phyloP scores from a whole-genome alignment of 2,329 filamentous ascomycete genomes.

The Chaetomium olivaceum region DNA sequence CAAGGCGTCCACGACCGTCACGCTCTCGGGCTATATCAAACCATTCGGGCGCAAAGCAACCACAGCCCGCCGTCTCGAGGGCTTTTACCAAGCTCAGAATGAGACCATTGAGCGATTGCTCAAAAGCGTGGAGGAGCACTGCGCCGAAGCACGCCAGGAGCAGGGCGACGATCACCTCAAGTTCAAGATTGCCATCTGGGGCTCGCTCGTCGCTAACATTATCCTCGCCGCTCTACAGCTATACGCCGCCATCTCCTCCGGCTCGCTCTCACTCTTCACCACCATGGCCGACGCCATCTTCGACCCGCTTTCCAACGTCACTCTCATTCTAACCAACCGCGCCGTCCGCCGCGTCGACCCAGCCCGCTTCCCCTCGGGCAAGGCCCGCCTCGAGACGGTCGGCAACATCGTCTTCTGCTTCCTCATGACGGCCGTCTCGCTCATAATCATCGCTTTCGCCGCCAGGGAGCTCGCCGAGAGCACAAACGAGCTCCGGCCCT shows the following conservation, averaged over 20 bases:
- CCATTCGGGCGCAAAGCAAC: slow-evolving; percentile 38
- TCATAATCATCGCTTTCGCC: slow-evolving; percentile 90
- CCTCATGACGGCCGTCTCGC: slow-evolving; percentile 88
- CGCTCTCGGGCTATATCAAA: slow-evolving; percentile 36
- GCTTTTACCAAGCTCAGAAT: slow-evolving; percentile 90
- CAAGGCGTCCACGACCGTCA: slow-evolving; percentile 21
- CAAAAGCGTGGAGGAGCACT: slow-evolving; percentile 90
- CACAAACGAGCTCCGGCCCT: slow-evolving; percentile 57
- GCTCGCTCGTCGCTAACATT: slow-evolving; percentile 77
- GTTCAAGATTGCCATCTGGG: slow-evolving; percentile 65
- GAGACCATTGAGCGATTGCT: slow-evolving; percentile 89
- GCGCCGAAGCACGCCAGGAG: slow-evolving; percentile 76
- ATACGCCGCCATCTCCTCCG: slow-evolving; percentile 82
- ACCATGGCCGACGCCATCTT: slow-evolving; percentile 97
- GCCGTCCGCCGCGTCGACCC: slow-evolving; percentile 86
- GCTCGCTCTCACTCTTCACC: slow-evolving; percentile 93
- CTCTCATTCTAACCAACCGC: slow-evolving; percentile 81
- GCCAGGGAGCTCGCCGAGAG: slow-evolving; percentile 65
- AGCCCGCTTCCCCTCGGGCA: slow-evolving; percentile 84
- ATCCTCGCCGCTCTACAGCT: slow-evolving; percentile 77
- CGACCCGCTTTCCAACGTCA: slow-evolving; percentile 86
- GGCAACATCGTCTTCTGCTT: slow-evolving; percentile 97
- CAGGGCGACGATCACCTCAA: slow-evolving; percentile 79
- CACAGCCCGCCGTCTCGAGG: slow-evolving; percentile 54
- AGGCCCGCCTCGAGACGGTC: slow-evolving; percentile 89